Evolutionary conservation across 2,329 filamentous ascomycete species (phyloP), one percentile per base, ranked within the genome.

Genomic region (Dactylonectria estremocensis): DNA sequence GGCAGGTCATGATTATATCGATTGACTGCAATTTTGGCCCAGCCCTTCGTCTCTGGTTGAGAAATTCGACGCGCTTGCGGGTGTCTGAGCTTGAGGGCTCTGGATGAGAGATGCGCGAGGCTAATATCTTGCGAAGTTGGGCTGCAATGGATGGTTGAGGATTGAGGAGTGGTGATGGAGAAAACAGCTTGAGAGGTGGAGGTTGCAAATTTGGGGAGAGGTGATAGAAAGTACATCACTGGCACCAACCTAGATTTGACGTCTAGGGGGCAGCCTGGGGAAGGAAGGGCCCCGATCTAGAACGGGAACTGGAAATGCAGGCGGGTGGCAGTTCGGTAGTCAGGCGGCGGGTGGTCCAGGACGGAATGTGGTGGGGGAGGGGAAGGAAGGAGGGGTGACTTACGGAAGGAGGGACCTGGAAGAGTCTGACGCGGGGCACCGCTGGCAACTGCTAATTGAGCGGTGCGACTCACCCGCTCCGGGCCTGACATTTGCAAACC

Each of bases 381-480:
- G 24, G 28, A 49, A 50, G 56, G 68, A 69, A 61, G 63, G 22
- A 65, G 70, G 61, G 63, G 64, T 49, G 63, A 77, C 86, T 80
- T 81, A 88, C 86, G 86, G 77, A 88, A 88, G 59, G 85, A 86
- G 67, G 85, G 84, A 75, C 82, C 80, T 74, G 85, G 84, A 49
- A 82, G 69, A 61, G 56, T 40, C 22, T 70, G 67, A 52, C 70
- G 70, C 67, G 69, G 69, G 69, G 69, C 64, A 67, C 45, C 50
- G 31, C 56, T 28, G 18, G 35, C 37, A 64, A 56, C 11, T 40
- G 37, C 37, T 40, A 64, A 69, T 54, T 74, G 61, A 56, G 66
- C 56, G 68, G 68, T 59, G 58, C 64, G 69, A 67, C 64, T 68
- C 72, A 63, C 63, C 66, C 69, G 73, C 53, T 60, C 66, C 61